Evolutionary conservation across 352 stramenopile species (phyloP).

Genomic region (Phytophthora sansomeana): DNA sequence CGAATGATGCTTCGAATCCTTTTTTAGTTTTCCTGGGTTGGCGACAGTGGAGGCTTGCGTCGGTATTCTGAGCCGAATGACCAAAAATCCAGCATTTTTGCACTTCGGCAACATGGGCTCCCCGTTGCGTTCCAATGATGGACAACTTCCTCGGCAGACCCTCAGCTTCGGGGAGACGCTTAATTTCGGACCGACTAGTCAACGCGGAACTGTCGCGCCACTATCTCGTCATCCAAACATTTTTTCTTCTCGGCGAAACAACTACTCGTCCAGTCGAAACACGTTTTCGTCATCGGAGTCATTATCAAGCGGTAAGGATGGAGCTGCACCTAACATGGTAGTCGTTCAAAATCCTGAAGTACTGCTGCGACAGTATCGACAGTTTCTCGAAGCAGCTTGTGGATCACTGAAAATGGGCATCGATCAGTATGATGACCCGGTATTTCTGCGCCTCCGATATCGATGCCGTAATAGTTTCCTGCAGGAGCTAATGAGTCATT

Average conservation of each 20-base stretch:
- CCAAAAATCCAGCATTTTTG: constrained; percentile 67
- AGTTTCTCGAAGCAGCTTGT: constrained; percentile 74
- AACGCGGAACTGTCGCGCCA: constrained; percentile 30
- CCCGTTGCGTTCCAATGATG: constrained; percentile 53
- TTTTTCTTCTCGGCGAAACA: constrained; percentile 46
- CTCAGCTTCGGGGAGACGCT: constrained; percentile 68
- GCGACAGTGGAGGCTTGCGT: constrained; percentile 78
- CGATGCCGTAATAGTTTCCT: constrained; percentile 81
- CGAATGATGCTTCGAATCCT: constrained; percentile 83
- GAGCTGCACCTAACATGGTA: constrained; percentile 34
- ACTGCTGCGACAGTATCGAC: constrained; percentile 72
- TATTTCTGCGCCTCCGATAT: constrained; percentile 78
- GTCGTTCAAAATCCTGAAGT: constrained; percentile 79
- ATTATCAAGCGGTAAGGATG: constrained; percentile 40
- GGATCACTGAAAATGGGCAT: constrained; percentile 66
- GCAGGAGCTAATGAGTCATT: constrained; percentile 86
- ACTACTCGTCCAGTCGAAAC: constrained; percentile 37
- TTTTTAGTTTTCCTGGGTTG: constrained; percentile 76
- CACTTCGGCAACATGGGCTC: constrained; percentile 66
- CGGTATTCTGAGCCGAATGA: constrained; percentile 80
- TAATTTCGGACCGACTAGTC: constrained; percentile 50
- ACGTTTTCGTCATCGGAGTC: constrained; percentile 55
- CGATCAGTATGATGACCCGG: constrained; percentile 65
- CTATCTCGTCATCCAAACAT: constrained; percentile 26
- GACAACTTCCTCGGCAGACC: constrained; percentile 56